Evolutionary conservation across 1,284 basidiomycete genomes (phyloP), one percentile per base, ranked within the genome.

Genomic region (Pseudomicrostroma phylloplanum): DNA sequence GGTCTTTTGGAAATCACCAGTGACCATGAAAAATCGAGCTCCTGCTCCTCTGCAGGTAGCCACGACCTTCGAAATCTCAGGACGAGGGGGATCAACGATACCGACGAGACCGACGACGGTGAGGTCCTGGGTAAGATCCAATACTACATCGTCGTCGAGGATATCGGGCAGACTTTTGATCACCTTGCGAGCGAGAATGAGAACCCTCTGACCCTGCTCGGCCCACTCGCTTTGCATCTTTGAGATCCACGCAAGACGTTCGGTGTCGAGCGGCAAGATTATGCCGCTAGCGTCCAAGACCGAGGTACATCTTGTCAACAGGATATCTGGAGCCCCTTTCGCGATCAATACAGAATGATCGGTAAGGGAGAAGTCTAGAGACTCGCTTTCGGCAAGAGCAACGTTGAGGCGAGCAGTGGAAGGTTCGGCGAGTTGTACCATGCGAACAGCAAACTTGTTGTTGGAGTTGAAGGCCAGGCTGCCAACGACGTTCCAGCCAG

Each of bases 21-120:
- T 88, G 60, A 89, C 86, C 82, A 88, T 86, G 72, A 85, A 84
- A 68, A 88, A 85, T 21, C 86, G 81, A 56, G 86, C 84, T 7
- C 86, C 86, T 1, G 87, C 87, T 8, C 83, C 78, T 25, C 87
- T 82, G 67, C 85, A 84, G 41, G 81, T 81, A 1, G 72, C 82
- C 81, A 79, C 84, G 60, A 82, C 79, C 36, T 85, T 83, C 19
- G 82, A 81, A 21, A 86, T 86, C 67, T 88, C 86, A 11, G 81
- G 77, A 46, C 85, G 82, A 2, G 86, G 84, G 0, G 87, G 87
- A 66, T 88, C 87, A 57, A 86, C 83, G 60, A 88, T 81, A 0
- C 85, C 86, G 9, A 87, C 81, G 4, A 88, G 81, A 8, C 86
- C 87, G 49, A 88, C 83, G 51, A 87, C 80, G 23, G 83, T 83